Base-by-base conservation (phyloP, 108 stramenopile species). In the Pseudonitzschia multiseries region DNA sequence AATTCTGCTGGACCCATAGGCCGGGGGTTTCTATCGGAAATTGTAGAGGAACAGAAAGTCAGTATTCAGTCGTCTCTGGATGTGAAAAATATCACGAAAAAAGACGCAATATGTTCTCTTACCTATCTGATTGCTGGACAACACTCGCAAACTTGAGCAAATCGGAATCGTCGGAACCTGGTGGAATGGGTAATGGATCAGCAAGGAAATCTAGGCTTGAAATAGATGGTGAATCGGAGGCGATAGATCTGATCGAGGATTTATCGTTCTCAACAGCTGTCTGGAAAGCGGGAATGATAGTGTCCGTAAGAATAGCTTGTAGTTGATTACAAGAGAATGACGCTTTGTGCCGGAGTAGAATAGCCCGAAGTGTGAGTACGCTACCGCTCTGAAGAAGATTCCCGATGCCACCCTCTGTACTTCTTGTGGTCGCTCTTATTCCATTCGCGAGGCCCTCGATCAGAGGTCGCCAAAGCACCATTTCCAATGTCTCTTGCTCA, bases 331-430 rank as follows among this genome's bases (percentile, higher is more conserved):
- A 36, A 6, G 89, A 86, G 65, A 96, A 92, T 32, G 89, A 50
- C 15, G 77, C 46, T 17, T 89, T 89, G 69, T 96, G 89, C n/a
- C 95, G 80, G n/a, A 96, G 74, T 3, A 96, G 75, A 44, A 96
- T 93, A 12, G 91, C 86, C 12, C 95, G 83, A 18, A 96, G 29
- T 6, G 92, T 83, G 57, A 92, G 76, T 4, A 91, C 80, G 72
- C 95, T 93, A 46, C 89, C 90, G 62, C 95, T 76, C 78, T 93
- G 92, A n/a, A 93, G 74, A 40, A 96, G 70, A 32, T 89, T 90
- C 8, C 92, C 92, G 48, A 92, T 83, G 51, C 87, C 92, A 27
- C 91, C 92, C 51, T 77, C 85, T 31, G 69, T 82, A 52, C 86
- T 87, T 33, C 74, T 62, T 9, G 73, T 76, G n/a, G 83, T 68